Base-by-base conservation (phyloP, 1,284 basidiomycete species). In the Cutaneotrichosporon daszewskae region DNA sequence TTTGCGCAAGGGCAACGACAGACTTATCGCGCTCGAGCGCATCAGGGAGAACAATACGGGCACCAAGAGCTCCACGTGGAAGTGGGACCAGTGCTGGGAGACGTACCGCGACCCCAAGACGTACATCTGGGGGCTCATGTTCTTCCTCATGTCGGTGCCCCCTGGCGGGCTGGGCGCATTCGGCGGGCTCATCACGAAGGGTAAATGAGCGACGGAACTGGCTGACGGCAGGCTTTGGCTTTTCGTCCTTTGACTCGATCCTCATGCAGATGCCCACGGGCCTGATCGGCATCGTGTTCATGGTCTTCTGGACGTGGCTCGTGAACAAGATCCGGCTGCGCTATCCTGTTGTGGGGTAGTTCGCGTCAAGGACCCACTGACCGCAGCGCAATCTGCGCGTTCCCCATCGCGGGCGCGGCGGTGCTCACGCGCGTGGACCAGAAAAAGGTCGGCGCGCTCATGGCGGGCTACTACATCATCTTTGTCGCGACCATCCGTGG, bases 241-340 rank as follows among this genome's bases (percentile, higher is more conserved):
- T 62, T 45, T 39, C 47, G 50, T 72, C 70, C 5, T 65, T 75
- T 35, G 73, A 47, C 42, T 42, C 61, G 16, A 59, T 66, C 37
- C 57, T 66, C 24, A 62, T 61, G 57, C 62, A 68, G 42, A 67
- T 78, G 36, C 77, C 76, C 1, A 77, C 76, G 46, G 65, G 68
- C 22, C 73, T 67, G 14, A 62, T 78, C 38, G 74, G 75, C 55
- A 71, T 79, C 36, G 53, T 74, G 47, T 28, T 71, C 23, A 72
- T 73, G 32, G 54, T 77, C 17, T 31, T n/a, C n/a, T n/a, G n/a
- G n/a, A n/a, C 74, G 24, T 71, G 55, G 32, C 55, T 77, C 24
- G 73, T 75, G 18, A 76, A 73, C 49, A 68, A 66, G 44, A 70
- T 75, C 52, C 76, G 76, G 58, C 62, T 76, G 22, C 74, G 76